Evolutionary conservation across 2,329 filamentous ascomycete genomes (phyloP).

Genomic region (Apiospora koreana): DNA sequence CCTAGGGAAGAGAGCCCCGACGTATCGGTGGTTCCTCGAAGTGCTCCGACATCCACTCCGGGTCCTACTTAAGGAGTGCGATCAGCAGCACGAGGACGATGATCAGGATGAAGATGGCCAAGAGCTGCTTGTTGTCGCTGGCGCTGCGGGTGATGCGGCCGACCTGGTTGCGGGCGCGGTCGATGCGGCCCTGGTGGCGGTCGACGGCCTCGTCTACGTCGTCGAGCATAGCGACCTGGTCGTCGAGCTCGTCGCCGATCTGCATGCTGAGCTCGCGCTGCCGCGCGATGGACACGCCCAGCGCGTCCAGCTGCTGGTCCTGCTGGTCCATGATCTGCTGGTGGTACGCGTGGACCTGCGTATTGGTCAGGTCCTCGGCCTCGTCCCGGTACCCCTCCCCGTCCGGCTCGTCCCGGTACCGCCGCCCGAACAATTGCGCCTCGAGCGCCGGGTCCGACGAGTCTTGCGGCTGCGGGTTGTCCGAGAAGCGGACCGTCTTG

Average conservation of each 20-base stretch:
- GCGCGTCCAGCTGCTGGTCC: slow-evolving; percentile 85
- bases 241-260: slow-evolving; percentile 94
- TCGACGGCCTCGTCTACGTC: slow-evolving; percentile 85
- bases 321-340: slow-evolving; percentile 80
- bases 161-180: slow-evolving; percentile 72
- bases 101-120: slow-evolving; percentile 78
- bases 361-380: slow-evolving; percentile 67
- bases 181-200: slow-evolving; percentile 74
- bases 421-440: slow-evolving; percentile 51
- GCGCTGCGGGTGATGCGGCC: slow-evolving; percentile 73
- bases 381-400: slow-evolving; percentile 62
- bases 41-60: too few relatives aligned
- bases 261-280: slow-evolving; percentile 93
- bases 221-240: slow-evolving; percentile 84
- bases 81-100: slow-evolving; percentile 82
- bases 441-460: slow-evolving; percentile 45
- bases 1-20: too few relatives aligned
- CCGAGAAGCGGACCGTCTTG: slow-evolving; percentile 87
- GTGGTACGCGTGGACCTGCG: slow-evolving; percentile 87
- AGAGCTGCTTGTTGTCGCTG: slow-evolving; percentile 85
- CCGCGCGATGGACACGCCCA: slow-evolving; percentile 83
- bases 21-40: too few relatives aligned
- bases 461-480: slow-evolving; percentile 49
- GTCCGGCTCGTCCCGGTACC: slow-evolving; percentile 70
- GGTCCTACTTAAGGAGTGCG: slow-evolving; percentile 69